Conservation (phyloP, 1,139 yeast genomes). For the Candida tetrigidarum region DNA sequence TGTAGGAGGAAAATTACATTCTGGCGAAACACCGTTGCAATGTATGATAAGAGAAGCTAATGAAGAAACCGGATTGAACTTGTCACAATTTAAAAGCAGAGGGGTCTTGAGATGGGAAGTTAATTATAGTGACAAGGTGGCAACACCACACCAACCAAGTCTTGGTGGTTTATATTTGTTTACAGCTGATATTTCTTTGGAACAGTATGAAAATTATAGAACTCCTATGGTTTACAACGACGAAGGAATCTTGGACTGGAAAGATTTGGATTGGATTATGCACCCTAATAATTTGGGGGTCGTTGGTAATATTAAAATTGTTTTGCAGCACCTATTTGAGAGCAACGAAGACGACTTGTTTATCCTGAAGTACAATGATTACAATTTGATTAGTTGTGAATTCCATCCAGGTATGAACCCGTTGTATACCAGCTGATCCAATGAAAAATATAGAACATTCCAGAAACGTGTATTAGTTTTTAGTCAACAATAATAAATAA, state of each 20-base stretch:
- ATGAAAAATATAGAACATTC: neutral
- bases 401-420: slow-evolving; percentile 19
- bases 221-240: slow-evolving; percentile 29
- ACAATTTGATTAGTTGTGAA: slow-evolving; percentile 20
- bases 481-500: too few species aligned
- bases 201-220: slow-evolving; percentile 28
- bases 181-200: slow-evolving; percentile 38
- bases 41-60: slow-evolving; percentile 48
- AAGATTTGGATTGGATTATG: slow-evolving; percentile 40
- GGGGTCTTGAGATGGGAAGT: slow-evolving; percentile 46
- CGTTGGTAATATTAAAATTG: slow-evolving; percentile 41
- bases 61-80: slow-evolving; percentile 47
- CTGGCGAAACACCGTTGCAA: slow-evolving; percentile 37
- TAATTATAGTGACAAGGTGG: slow-evolving; percentile 16
- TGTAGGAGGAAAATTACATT: slow-evolving; percentile 53
- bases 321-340: slow-evolving; percentile 31
- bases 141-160: slow-evolving; percentile 16
- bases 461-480: neutral
- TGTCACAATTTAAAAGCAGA: slow-evolving; percentile 31
- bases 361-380: slow-evolving; percentile 23
- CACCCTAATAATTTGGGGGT: slow-evolving; percentile 45
- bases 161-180: slow-evolving; percentile 47
- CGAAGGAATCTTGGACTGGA: slow-evolving; percentile 55
- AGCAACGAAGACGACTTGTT: slow-evolving; percentile 28
- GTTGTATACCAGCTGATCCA: neutral